Percentiles rank a stretch among this genome's conserved stretches.
Conservation (phyloP, 1,139 yeast species). For the Scheffersomyces segobiensis region DNA sequence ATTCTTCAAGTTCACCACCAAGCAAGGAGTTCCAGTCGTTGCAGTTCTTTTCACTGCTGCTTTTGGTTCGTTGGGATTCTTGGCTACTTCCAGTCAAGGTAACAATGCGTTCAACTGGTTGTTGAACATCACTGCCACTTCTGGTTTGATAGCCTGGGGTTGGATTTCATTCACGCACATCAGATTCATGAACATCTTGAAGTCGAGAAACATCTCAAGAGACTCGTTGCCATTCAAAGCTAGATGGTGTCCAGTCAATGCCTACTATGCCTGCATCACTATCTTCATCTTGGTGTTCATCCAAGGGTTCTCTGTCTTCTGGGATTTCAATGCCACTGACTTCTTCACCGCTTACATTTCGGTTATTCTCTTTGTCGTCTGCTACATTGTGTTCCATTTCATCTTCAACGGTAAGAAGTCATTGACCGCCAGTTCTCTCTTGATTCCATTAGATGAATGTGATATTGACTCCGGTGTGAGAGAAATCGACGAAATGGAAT, state of each 20-base stretch:
- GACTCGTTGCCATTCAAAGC: conserved; percentile 72
- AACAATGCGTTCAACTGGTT: conserved; percentile 79
- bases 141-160: conserved; percentile 76
- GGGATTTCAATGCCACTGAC: conserved; percentile 49
- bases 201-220: conserved; percentile 54
- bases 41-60: conserved; percentile 60
- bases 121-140: conserved; percentile 75
- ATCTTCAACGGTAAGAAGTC: conserved; percentile 38
- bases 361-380: conserved; percentile 52
- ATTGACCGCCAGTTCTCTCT: conserved; percentile 30
- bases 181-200: conserved; percentile 65
- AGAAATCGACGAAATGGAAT: conserved; percentile 52
- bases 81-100: conserved; percentile 63
- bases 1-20: conserved; percentile 51
- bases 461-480: conserved; percentile 65
- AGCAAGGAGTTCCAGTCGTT: conserved; percentile 65
- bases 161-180: conserved; percentile 66
- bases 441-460: conserved; percentile 52
- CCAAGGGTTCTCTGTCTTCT: conserved; percentile 71
- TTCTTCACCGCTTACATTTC: conserved; percentile 73
- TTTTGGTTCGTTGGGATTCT: conserved; percentile 67
- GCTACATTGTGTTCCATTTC: conserved; percentile 55
- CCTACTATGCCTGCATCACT: conserved; percentile 57
- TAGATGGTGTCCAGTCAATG: conserved; percentile 60
- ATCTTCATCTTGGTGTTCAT: conserved; percentile 57